Percentiles rank a stretch among this genome's conserved stretches.
These are phyloP conservation scores for Populus tremula DNA, from an alignment of 345 rosid species.

Conservation along the genomic window DNA sequence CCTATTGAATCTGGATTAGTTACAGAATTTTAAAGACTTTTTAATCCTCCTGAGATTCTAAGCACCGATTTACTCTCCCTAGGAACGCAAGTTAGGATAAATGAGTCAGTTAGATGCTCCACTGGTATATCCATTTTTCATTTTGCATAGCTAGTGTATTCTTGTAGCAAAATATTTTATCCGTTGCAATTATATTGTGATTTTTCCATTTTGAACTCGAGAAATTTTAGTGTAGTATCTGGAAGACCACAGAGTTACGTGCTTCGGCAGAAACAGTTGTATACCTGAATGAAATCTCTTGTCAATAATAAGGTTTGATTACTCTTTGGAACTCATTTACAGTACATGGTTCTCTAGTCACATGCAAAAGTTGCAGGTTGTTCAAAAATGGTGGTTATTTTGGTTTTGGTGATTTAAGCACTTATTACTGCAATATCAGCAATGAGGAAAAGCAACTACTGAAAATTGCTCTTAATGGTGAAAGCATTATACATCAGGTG, in stretches of 20 bases:
- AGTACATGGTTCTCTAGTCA: not conserved
- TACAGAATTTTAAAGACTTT: not conserved
- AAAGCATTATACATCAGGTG: not conserved
- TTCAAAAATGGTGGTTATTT: not conserved
- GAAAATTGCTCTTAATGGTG: not conserved
- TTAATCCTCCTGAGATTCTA: constrained; percentile 19
- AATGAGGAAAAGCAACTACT: not conserved
- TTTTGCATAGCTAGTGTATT: constrained; percentile 6
- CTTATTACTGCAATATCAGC: not conserved
- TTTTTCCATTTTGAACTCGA: not conserved
- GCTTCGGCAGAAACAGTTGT: not conserved
- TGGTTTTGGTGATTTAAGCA: not conserved
- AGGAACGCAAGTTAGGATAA: not conserved
- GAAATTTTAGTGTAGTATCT: not conserved
- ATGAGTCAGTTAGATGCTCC: constrained; percentile 5
- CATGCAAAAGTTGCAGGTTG: not conserved
- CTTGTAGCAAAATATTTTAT: not conserved
- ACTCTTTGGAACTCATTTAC: not conserved
- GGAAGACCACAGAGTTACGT: not conserved
- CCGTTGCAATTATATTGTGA: not conserved
- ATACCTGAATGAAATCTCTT: not conserved
- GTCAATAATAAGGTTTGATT: not conserved
- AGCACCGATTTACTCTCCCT: not conserved
- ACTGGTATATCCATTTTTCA: not conserved
- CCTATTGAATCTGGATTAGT: not conserved